phyloP scores from a whole-genome alignment of 1,139 yeast species.

The Debaryomyces coudertii region DNA sequence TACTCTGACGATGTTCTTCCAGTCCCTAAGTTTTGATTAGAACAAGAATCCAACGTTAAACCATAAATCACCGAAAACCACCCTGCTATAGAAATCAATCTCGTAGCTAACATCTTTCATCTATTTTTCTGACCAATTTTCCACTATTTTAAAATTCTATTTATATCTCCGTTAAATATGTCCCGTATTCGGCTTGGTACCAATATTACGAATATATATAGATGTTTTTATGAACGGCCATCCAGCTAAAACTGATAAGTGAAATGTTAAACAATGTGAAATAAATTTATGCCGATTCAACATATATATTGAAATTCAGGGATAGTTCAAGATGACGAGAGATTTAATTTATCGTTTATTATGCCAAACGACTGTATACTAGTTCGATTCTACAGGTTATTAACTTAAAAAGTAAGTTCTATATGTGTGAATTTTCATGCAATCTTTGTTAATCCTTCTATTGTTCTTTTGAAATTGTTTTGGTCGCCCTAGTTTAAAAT shows the following conservation, averaged over 20 bases:
- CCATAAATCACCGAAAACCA: conserved; percentile 1
- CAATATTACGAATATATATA: background rate
- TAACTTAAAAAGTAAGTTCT: background rate
- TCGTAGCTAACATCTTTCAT: background rate
- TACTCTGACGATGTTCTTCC: conserved; percentile 24
- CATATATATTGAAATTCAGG: conserved; percentile 1
- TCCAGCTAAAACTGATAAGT: background rate
- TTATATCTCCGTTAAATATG: conserved; percentile 1
- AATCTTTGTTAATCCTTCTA: background rate
- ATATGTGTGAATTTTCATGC: background rate
- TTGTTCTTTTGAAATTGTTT: background rate
- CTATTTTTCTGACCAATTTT: background rate
- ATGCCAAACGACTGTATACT: background rate
- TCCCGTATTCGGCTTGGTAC: background rate
- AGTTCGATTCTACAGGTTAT: background rate
- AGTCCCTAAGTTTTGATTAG: conserved; percentile 43
- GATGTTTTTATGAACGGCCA: background rate
- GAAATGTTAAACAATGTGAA: background rate
- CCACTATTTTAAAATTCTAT: background rate
- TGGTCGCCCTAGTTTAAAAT: conserved; percentile 1
- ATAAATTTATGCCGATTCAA: background rate
- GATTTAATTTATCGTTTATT: background rate
- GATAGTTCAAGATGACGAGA: conserved; percentile 1
- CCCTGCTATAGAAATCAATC: conserved; percentile 1
- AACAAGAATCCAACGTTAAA: conserved; percentile 41